phyloP scores from a whole-genome alignment of 225 moss, liverwort and hornwort species.

The Thuidium tamariscinum region DNA sequence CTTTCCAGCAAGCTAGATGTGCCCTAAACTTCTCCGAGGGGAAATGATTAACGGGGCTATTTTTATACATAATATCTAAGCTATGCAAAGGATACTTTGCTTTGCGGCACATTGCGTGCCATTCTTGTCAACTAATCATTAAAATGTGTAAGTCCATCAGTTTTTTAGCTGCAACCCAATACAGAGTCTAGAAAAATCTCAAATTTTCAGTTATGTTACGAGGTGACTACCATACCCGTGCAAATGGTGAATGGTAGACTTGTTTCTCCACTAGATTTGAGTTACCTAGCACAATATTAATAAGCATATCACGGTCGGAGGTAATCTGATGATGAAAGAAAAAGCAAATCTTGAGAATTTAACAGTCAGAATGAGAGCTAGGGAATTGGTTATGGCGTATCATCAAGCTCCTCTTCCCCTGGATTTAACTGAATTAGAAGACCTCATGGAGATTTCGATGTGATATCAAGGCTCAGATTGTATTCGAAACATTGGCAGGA shows the following conservation, averaged over 20 bases:
- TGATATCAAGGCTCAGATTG: background rate
- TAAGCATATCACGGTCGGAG: background rate
- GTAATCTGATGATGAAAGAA: background rate
- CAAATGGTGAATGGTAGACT: background rate
- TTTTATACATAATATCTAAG: background rate
- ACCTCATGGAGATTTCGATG: background rate
- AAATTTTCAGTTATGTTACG: background rate
- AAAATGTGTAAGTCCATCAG: background rate
- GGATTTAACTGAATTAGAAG: background rate
- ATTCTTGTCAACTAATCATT: background rate
- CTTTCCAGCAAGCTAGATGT: background rate
- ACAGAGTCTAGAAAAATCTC: background rate
- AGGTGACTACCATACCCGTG: background rate
- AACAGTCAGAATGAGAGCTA: background rate
- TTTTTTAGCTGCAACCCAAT: background rate
- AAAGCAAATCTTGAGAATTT: background rate
- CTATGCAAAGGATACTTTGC: background rate
- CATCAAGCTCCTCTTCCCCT: background rate
- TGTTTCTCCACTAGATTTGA: background rate
- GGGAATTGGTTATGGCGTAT: background rate
- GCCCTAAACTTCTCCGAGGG: too few relatives aligned
- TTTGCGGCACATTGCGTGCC: background rate
- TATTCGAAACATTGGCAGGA: background rate
- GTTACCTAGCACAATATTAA: too few relatives aligned
- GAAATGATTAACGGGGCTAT: background rate